phyloP scores from a whole-genome alignment of 768 basidiomycete species.

The Gymnopilus dilepis region DNA sequence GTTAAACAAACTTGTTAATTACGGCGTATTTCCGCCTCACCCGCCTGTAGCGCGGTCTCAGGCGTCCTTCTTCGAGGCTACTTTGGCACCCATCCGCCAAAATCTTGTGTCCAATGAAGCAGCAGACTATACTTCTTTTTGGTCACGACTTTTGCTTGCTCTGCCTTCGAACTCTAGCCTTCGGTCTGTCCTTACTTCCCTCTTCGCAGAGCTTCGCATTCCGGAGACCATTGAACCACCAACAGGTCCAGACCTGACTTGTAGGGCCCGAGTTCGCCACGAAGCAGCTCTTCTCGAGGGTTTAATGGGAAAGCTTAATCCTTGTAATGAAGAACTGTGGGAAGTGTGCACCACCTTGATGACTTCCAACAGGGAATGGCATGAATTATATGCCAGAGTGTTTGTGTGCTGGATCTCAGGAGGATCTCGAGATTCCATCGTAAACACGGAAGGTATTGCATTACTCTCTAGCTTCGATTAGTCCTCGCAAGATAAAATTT shows the following conservation, averaged over 20 bases:
- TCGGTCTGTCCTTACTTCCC: constrained; percentile 62
- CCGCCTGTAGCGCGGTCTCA: constrained; percentile 60
- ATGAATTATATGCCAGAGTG: constrained; percentile 59
- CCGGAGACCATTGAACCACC: constrained; percentile 27
- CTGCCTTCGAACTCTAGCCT: constrained; percentile 57
- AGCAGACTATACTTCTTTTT: constrained; percentile 50
- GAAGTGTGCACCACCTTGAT: constrained; percentile 53
- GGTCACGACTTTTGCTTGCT: constrained; percentile 51
- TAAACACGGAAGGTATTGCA: constrained; percentile 38
- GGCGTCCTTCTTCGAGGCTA: constrained; percentile 69
- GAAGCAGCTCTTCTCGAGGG: constrained; percentile 57
- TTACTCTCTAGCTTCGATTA: background rate
- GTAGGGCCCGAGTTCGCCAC: constrained; percentile 40
- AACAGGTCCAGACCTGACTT: constrained; percentile 30
- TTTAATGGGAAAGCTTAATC: constrained; percentile 56
- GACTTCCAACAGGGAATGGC: constrained; percentile 60
- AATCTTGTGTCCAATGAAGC: constrained; percentile 35
- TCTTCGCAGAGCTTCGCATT: constrained; percentile 54
- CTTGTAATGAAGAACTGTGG: constrained; percentile 56
- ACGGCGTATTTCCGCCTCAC: constrained; percentile 66
- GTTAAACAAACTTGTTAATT: constrained; percentile 67
- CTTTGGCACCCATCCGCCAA: constrained; percentile 52
- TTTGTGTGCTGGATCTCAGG: constrained; percentile 76
- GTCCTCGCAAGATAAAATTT: background rate
- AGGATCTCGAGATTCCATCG: constrained; percentile 28